Evolutionary conservation across 495 filamentous ascomycete genomes (phyloP), one percentile per base, ranked within the genome.

Genomic region (Aspergillus kassunensis): DNA sequence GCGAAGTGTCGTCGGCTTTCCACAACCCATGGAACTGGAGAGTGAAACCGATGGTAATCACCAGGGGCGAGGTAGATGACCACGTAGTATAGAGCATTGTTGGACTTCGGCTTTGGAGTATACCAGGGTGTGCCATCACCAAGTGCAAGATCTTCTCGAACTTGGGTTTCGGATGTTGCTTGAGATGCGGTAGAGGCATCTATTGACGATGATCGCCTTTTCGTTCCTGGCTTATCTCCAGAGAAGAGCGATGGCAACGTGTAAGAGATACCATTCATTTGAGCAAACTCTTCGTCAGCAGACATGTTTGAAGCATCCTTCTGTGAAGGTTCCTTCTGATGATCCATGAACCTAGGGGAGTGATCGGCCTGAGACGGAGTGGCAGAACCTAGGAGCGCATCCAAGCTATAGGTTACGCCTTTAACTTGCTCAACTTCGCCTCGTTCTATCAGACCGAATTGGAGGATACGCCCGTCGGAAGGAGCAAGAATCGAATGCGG

Each of bases 391-490:
- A 99, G 74, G 1, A 99, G 78, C 0, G 92, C 90, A 64, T 97
- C 93, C 40, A 99, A 78, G 52, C 87, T 93, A 68, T 99, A 99
- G 3, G 91, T 97, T 79, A 97, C 92, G 39, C 93, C 93, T 67
- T 99, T 99, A 33, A 97, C 92, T 67, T 97, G 93, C 67, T 97
- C 93, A n/a, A 99, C 91, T 58, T 96, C 87, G 24, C 91, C 92
- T 43, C 87, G 80, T 56, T 93, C 86, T 49, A 99, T 96, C 56
- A 80, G 85, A 3, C 93, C 93, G 59, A 90, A 97, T 62, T 97
- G 93, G 13, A 99, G 75, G 23, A 99, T 77, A 43, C 85, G 82
- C 8, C 93, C 95, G 67, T 99, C 93, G 12, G 95, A 80, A 11
- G 93, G 93, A 0, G 90, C 89, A 2, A 97, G 67, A 9, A 98